Percentiles rank a stretch among this genome's conserved stretches.
These are phyloP conservation scores for Brassica balearica DNA, from an alignment of 441 rosid genomes.

Conservation along the genomic window DNA sequence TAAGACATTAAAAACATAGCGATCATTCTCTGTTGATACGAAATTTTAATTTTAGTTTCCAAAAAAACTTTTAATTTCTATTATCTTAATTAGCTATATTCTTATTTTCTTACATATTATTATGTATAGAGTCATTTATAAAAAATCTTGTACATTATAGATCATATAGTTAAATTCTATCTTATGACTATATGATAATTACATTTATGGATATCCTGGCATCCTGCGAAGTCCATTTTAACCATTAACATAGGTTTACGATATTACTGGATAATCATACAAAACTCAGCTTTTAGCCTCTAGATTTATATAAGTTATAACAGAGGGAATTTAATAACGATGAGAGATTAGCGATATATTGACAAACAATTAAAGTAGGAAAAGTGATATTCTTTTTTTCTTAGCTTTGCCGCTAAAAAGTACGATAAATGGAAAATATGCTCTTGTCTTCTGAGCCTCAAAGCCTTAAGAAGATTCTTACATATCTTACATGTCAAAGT, in stretches of 20 bases:
- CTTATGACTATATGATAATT: background rate
- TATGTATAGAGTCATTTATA: background rate
- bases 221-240: background rate
- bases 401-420: slow-evolving; percentile 41
- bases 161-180: background rate
- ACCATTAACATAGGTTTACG: background rate
- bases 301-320: background rate
- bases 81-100: background rate
- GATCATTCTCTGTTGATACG: background rate
- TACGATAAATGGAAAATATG: slow-evolving; percentile 46
- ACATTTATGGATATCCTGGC: background rate
- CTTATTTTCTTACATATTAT: slow-evolving; percentile 11
- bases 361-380: slow-evolving; percentile 25
- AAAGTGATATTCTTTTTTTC: slow-evolving; percentile 39
- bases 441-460: slow-evolving; percentile 44
- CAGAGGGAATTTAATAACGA: background rate
- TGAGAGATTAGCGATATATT: slow-evolving; percentile 15
- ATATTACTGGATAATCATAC: slow-evolving; percentile 26
- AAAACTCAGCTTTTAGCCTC: slow-evolving; percentile 29
- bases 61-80: background rate
- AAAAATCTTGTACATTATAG: background rate
- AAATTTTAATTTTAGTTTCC: background rate
- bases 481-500: slow-evolving; percentile 42
- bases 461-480: slow-evolving; percentile 45
- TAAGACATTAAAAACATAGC: background rate